Evolutionary conservation across 495 filamentous ascomycete genomes (phyloP).

Genomic region (Glutinoglossum americanum): DNA sequence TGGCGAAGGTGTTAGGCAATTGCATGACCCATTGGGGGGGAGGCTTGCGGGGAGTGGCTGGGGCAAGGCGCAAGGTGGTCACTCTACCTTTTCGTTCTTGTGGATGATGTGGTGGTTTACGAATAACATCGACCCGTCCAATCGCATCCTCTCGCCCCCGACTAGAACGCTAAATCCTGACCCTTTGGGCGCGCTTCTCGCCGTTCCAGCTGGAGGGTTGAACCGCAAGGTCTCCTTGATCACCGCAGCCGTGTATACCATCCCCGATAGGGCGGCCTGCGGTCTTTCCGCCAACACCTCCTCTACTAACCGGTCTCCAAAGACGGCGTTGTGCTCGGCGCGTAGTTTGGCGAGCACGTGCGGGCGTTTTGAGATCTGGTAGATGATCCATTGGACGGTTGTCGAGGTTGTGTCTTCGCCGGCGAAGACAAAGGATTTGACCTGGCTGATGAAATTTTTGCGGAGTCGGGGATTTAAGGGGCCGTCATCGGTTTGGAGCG

Average conservation of each 20-base stretch:
- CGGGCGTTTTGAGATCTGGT: slow-evolving; percentile 14
- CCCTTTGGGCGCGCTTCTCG: background rate
- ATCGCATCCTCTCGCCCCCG: background rate
- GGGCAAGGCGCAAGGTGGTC: too few species aligned
- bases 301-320: slow-evolving; percentile 10
- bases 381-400: slow-evolving; percentile 13
- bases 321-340: slow-evolving; percentile 17
- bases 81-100: slow-evolving; percentile 17
- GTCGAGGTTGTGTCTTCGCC: slow-evolving; percentile 20
- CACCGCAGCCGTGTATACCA: slow-evolving; percentile 22
- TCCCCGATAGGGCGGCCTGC: slow-evolving; percentile 13
- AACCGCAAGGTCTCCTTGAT: slow-evolving; percentile 27
- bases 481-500: background rate
- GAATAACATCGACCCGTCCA: slow-evolving; percentile 15
- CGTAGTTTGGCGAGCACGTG: slow-evolving; percentile 9
- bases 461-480: background rate
- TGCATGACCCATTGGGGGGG: too few species aligned
- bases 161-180: background rate
- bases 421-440: slow-evolving; percentile 21
- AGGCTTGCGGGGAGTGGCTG: too few species aligned
- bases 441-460: slow-evolving; percentile 9
- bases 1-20: too few species aligned
- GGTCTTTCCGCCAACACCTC: slow-evolving; percentile 11
- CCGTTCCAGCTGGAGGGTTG: slow-evolving; percentile 11
- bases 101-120: slow-evolving; percentile 15